Percentiles rank a stretch among this genome's conserved stretches.
Conservation (phyloP, 2,329 filamentous ascomycete genomes). For the Pseudogymnoascus destructans region DNA sequence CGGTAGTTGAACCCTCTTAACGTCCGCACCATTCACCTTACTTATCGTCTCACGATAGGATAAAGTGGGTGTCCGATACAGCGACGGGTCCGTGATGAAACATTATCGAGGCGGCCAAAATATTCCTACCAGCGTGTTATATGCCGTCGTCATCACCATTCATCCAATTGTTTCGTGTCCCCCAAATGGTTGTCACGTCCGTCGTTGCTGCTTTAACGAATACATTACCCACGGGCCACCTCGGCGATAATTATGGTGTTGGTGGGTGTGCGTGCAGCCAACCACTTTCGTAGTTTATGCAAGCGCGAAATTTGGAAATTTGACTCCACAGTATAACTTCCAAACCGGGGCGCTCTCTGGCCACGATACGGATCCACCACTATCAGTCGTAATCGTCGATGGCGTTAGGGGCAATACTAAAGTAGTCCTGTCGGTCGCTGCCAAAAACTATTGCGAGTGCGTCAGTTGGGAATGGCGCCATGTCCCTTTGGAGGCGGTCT, state of each 20-base stretch:
- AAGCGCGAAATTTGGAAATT: conserved; percentile 8
- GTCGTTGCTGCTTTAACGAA: conserved; percentile 3
- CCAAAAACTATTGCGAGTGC: conserved; percentile 7
- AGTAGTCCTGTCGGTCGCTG: neutral
- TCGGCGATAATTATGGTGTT: conserved; percentile 2
- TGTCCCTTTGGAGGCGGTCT: neutral
- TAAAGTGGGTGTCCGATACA: conserved; percentile 6
- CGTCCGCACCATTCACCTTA: neutral
- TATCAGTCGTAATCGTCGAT: conserved; percentile 5
- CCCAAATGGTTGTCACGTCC: conserved; percentile 5
- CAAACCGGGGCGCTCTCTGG: neutral
- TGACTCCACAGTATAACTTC: conserved; percentile 8
- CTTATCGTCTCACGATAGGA: conserved; percentile 1
- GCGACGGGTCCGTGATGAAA: neutral
- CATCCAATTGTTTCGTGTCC: conserved; percentile 6
- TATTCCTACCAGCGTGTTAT: conserved; percentile 2
- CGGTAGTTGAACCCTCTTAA: neutral
- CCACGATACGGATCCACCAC: conserved; percentile 4
- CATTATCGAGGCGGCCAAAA: neutral
- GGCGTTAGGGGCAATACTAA: neutral
- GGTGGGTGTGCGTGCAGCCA: neutral
- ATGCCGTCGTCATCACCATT: neutral
- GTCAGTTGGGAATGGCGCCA: neutral
- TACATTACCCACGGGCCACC: neutral
- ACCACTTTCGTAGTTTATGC: conserved; percentile 7